Evolutionary conservation across 1,139 yeast species (phyloP).

Genomic region (Kodamaea plutei): DNA sequence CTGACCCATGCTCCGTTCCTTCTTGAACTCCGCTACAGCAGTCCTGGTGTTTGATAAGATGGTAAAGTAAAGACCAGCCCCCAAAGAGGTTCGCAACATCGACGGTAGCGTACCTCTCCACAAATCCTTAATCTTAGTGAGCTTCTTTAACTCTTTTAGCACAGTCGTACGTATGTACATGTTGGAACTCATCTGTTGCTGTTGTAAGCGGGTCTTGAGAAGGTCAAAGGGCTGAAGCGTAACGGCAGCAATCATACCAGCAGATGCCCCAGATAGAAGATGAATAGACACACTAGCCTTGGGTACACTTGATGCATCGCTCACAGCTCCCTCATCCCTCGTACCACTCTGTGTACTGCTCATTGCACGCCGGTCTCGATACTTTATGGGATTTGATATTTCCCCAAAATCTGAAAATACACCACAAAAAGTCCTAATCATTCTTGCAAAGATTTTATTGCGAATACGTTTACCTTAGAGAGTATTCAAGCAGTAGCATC

Average conservation of each 20-base stretch:
- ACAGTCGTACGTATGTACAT: conserved; percentile 36
- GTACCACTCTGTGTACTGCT: too few relatives aligned
- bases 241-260: conserved; percentile 82
- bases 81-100: conserved; percentile 82
- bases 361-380: too few relatives aligned
- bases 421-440: too few relatives aligned
- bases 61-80: conserved; percentile 83
- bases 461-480: too few relatives aligned
- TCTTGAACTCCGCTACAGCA: conserved; percentile 38
- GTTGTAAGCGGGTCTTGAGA: conserved; percentile 86
- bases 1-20: conserved; percentile 3
- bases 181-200: conserved; percentile 39
- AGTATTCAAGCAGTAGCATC: too few relatives aligned
- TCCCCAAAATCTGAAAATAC: too few relatives aligned
- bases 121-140: conserved; percentile 49
- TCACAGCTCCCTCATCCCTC: too few relatives aligned
- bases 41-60: conserved; percentile 61
- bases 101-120: conserved; percentile 97
- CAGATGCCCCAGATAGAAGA: conserved; percentile 76
- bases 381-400: neutral
- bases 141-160: conserved; percentile 41
- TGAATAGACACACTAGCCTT: conserved; percentile 31
- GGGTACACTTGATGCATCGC: too few relatives aligned
- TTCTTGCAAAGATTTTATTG: too few relatives aligned
- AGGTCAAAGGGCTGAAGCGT: conserved; percentile 87